Percentiles rank a stretch among this genome's conserved stretches.
These are phyloP conservation scores for Epichloe scottii DNA, from an alignment of 2,329 filamentous ascomycete species.

Conservation along the genomic window DNA sequence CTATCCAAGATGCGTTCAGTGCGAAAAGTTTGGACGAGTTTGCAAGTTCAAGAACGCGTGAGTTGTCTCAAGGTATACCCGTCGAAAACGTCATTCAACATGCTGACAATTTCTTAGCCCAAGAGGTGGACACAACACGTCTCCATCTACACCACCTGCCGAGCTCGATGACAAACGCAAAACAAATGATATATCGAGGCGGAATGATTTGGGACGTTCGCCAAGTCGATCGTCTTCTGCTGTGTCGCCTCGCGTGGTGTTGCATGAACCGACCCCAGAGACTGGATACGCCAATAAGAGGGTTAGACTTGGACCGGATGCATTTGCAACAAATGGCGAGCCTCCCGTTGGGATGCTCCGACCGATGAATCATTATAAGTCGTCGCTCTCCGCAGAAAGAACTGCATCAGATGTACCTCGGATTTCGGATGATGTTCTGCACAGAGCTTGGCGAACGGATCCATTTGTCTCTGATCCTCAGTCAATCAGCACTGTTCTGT, in stretches of 20 bases:
- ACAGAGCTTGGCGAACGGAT: conserved; percentile 37
- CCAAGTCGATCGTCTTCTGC: conserved; percentile 34
- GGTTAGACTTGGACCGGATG: conserved; percentile 33
- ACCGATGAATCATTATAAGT: conserved; percentile 25
- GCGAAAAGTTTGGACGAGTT: conserved; percentile 75
- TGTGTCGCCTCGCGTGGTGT: conserved; percentile 31
- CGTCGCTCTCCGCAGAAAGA: conserved; percentile 24
- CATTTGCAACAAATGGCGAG: conserved; percentile 27
- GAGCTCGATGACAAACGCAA: conserved; percentile 35
- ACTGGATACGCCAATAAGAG: conserved; percentile 38
- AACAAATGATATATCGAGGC: background rate
- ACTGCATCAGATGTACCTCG: conserved; percentile 29
- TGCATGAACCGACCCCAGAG: conserved; percentile 21
- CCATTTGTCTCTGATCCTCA: conserved; percentile 32
- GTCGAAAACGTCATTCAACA: background rate
- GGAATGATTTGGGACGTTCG: conserved; percentile 24
- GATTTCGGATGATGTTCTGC: conserved; percentile 36
- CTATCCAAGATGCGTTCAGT: conserved; percentile 77
- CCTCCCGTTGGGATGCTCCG: conserved; percentile 17
- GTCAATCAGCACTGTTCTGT: conserved; percentile 25
- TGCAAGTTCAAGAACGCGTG: conserved; percentile 82
- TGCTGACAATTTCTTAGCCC: conserved; percentile 27
- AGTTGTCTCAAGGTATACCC: conserved; percentile 31
- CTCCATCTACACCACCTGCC: conserved; percentile 38
- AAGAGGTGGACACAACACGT: conserved; percentile 44